phyloP scores from a whole-genome alignment of 2,329 filamentous ascomycete species.

The Colletotrichum phormii region DNA sequence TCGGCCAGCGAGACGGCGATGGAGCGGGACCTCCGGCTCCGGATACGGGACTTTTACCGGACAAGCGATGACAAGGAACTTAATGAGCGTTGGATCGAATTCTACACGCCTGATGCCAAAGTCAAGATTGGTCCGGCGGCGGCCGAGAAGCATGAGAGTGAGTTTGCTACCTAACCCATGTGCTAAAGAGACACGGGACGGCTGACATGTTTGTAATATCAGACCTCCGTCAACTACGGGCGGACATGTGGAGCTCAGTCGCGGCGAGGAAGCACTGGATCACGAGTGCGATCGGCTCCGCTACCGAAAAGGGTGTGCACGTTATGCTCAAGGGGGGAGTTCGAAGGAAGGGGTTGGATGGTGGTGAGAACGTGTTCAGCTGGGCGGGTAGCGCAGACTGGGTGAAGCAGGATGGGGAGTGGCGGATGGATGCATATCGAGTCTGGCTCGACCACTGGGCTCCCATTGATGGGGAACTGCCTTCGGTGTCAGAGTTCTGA shows the following conservation, averaged over 20 bases:
- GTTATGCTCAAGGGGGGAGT: constrained; percentile 35
- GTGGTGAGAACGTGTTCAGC: constrained; percentile 17
- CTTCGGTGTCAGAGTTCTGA: constrained; percentile 24
- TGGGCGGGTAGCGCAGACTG: constrained; percentile 38
- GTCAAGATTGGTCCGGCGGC: constrained; percentile 24
- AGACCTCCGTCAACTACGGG: constrained; percentile 30
- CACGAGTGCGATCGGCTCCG: constrained; percentile 31
- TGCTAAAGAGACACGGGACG: not conserved
- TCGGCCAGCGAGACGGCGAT: constrained; percentile 31
- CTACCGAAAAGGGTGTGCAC: constrained; percentile 24
- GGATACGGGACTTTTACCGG: constrained; percentile 36
- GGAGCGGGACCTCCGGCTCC: constrained; percentile 34
- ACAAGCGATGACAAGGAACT: constrained; percentile 29
- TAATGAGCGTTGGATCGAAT: constrained; percentile 30
- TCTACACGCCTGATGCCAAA: constrained; percentile 29
- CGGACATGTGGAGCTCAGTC: constrained; percentile 31
- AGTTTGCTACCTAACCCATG: not conserved
- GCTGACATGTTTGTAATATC: constrained; percentile 11
- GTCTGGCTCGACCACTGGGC: constrained; percentile 35
- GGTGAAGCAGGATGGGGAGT: constrained; percentile 27
- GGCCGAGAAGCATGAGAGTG: constrained; percentile 26
- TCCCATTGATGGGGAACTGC: constrained; percentile 25
- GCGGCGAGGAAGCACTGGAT: constrained; percentile 35
- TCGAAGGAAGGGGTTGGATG: constrained; percentile 26
- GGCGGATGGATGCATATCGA: constrained; percentile 35